A percentile compares a stretch with the other conserved stretches of the same genome.
These are phyloP conservation scores for Cyberlindnera mississippiensis DNA, from an alignment of 805 yeast species.

Conservation along the genomic window DNA sequence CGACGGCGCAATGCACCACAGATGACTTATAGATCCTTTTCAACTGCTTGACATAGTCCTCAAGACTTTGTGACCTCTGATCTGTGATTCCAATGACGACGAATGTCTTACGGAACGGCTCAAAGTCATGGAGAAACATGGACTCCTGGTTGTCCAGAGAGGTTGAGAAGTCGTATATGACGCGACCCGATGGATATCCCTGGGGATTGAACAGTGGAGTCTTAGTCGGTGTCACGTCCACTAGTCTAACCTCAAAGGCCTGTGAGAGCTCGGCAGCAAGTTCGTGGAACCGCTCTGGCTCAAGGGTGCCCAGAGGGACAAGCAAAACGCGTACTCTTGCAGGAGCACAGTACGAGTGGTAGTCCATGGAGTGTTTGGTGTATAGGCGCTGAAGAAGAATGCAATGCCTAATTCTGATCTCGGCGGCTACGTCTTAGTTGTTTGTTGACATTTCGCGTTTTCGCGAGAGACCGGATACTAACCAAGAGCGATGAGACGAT, in stretches of 20 bases:
- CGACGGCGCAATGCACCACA: slow-evolving; percentile 49
- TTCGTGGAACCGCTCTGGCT: slow-evolving; percentile 33
- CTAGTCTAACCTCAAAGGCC: slow-evolving; percentile 61
- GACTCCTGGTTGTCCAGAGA: slow-evolving; percentile 50
- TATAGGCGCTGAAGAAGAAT: background rate
- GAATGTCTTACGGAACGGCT: slow-evolving; percentile 80
- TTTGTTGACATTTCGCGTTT: background rate
- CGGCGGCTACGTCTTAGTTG: background rate
- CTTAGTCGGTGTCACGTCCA: slow-evolving; percentile 68
- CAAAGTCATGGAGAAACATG: slow-evolving; percentile 76
- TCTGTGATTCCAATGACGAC: slow-evolving; percentile 49
- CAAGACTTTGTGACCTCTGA: slow-evolving; percentile 14
- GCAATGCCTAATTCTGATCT: background rate
- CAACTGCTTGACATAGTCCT: slow-evolving; percentile 36
- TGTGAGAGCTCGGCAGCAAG: slow-evolving; percentile 43
- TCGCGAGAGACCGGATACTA: too few species aligned
- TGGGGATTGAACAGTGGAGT: slow-evolving; percentile 73
- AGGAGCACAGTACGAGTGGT: slow-evolving; percentile 54
- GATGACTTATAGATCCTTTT: slow-evolving; percentile 46
- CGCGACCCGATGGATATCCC: slow-evolving; percentile 73
- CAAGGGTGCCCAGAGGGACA: slow-evolving; percentile 59
- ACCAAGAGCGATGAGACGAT: too few species aligned
- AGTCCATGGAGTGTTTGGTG: slow-evolving; percentile 29
- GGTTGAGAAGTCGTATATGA: slow-evolving; percentile 53
- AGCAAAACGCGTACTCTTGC: slow-evolving; percentile 62